phyloP scores from a whole-genome alignment of 2,329 filamentous ascomycete genomes.

The Botryotinia narcissicola region DNA sequence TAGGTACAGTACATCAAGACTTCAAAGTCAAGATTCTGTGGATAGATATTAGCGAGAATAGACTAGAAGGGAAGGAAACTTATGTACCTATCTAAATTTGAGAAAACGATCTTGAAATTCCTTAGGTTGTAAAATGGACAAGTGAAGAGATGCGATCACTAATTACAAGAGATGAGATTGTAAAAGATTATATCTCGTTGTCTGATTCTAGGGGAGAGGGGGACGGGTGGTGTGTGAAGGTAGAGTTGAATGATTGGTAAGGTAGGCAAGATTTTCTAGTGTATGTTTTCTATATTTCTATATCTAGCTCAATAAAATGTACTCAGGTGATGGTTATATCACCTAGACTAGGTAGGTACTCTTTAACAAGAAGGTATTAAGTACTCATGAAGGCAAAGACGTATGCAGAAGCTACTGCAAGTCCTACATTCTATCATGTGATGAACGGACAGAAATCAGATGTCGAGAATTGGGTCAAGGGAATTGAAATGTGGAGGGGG shows the following conservation, averaged over 20 bases:
- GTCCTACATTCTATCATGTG: conserved; percentile 1
- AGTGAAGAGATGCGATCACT: background rate
- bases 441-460: background rate
- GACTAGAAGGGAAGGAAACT: background rate
- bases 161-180: background rate
- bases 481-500: background rate
- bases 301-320: too few relatives aligned
- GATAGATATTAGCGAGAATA: background rate
- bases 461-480: background rate
- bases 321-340: too few relatives aligned
- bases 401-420: background rate
- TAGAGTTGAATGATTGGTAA: too few relatives aligned
- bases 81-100: background rate
- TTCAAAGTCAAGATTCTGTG: background rate
- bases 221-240: too few relatives aligned
- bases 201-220: background rate
- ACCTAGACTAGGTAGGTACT: too few relatives aligned
- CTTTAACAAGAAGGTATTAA: too few relatives aligned
- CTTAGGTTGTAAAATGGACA: background rate
- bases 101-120: background rate
- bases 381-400: background rate
- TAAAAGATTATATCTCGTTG: background rate
- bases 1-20: background rate
- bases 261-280: too few relatives aligned
- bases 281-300: too few relatives aligned